phyloP scores from a whole-genome alignment of 192 early-diverging fungal genomes.

The Entomortierella lignicola region DNA sequence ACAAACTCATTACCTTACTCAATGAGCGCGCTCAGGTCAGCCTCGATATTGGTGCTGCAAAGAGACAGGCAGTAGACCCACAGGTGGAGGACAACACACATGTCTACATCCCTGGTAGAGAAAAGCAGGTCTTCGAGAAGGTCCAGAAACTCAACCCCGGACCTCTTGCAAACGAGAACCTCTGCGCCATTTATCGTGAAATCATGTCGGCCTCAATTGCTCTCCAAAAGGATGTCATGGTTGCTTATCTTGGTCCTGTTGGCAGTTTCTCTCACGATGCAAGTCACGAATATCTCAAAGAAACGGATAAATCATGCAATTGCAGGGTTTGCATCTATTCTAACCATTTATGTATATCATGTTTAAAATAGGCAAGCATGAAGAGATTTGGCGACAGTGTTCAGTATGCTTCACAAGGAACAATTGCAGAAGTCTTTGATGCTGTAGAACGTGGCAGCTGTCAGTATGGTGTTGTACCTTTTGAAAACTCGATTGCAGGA shows the following conservation, averaged over 20 bases:
- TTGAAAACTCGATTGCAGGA: constrained; percentile 95
- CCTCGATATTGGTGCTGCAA: constrained; percentile 82
- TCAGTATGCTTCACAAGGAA: constrained; percentile 71
- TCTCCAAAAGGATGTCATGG: constrained; percentile 79
- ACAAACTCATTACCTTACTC: constrained; percentile 76
- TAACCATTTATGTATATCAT: neutral
- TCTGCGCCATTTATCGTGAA: constrained; percentile 66
- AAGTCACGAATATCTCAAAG: neutral
- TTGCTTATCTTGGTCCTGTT: constrained; percentile 91
- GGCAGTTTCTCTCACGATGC: constrained; percentile 94
- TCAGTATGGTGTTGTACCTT: constrained; percentile 93
- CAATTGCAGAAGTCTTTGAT: constrained; percentile 84
- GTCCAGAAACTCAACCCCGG: constrained; percentile 80
- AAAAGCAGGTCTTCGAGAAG: constrained; percentile 81
- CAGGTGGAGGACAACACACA: constrained; percentile 62
- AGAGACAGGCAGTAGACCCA: constrained; percentile 54
- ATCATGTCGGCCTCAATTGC: constrained; percentile 93
- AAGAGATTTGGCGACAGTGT: constrained; percentile 86
- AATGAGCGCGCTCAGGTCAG: constrained; percentile 87
- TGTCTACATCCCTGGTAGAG: constrained; percentile 81
- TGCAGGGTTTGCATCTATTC: neutral
- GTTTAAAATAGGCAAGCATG: constrained; percentile 39
- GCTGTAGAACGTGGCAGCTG: constrained; percentile 77
- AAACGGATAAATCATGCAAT: no score
- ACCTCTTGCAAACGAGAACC: constrained; percentile 65